These are phyloP conservation scores for Lentinula sp. DNA, from an alignment of 768 basidiomycete genomes.

Conservation along the genomic window DNA sequence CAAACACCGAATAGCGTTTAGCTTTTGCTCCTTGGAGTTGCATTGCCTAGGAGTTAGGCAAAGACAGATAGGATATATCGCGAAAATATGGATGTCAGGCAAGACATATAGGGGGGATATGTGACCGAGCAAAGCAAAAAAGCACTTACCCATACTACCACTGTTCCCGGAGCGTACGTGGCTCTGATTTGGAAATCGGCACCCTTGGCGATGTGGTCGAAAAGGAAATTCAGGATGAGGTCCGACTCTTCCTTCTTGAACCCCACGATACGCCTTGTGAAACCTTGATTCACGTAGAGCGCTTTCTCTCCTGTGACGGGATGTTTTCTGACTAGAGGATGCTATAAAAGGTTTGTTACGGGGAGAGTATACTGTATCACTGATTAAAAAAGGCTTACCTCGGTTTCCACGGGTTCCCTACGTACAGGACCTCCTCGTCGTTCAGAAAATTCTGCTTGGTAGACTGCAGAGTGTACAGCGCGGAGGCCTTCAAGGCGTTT, in stretches of 20 bases:
- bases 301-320: constrained; percentile 62
- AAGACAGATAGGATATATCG: background rate
- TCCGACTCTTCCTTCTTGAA: constrained; percentile 52
- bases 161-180: constrained; percentile 45
- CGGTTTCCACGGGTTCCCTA: constrained; percentile 42
- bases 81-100: too few species aligned
- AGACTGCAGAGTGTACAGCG: constrained; percentile 50
- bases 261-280: constrained; percentile 50
- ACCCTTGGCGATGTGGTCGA: constrained; percentile 45
- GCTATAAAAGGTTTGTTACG: constrained; percentile 20
- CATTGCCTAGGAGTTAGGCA: background rate
- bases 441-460: constrained; percentile 42
- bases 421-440: constrained; percentile 39
- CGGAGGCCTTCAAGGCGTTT: constrained; percentile 51
- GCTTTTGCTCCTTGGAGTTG: background rate
- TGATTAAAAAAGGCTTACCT: constrained; percentile 20
- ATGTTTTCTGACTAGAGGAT: constrained; percentile 51
- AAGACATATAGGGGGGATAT: too few species aligned
- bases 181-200: constrained; percentile 46
- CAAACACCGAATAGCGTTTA: background rate
- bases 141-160: constrained; percentile 48
- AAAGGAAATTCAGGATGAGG: constrained; percentile 48
- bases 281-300: constrained; percentile 51
- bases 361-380: background rate
- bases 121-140: background rate